These are phyloP conservation scores for Globisporangium paddicum DNA, from an alignment of 352 stramenopile genomes.

Conservation along the genomic window DNA sequence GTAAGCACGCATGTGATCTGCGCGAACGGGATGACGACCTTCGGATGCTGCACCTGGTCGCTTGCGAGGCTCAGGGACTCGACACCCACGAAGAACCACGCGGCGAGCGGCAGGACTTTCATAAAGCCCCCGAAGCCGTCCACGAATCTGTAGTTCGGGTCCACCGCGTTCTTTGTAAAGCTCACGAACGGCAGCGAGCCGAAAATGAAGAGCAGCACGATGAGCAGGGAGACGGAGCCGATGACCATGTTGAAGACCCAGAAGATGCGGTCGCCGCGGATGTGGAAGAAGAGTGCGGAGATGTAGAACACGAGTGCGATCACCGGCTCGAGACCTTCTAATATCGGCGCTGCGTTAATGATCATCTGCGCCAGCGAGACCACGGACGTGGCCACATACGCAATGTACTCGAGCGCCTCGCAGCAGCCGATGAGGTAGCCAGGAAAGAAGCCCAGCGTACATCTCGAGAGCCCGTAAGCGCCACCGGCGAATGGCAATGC, in stretches of 20 bases:
- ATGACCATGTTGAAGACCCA: slow-evolving; percentile 20
- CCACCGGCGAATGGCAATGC: slow-evolving; percentile 27
- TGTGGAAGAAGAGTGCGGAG: slow-evolving; percentile 15
- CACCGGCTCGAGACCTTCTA: not conserved
- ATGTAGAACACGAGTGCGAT: slow-evolving; percentile 16
- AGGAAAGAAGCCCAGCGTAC: slow-evolving; percentile 12
- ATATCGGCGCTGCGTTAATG: not conserved
- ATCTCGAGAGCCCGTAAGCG: slow-evolving; percentile 2
- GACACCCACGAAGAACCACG: slow-evolving; percentile 30
- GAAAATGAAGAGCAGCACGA: slow-evolving; percentile 16
- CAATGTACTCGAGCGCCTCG: slow-evolving; percentile 37
- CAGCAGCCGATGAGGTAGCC: slow-evolving; percentile 30
- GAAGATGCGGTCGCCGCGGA: slow-evolving; percentile 16
- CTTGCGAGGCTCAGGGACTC: slow-evolving; percentile 24
- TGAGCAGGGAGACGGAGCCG: not conserved
- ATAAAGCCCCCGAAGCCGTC: slow-evolving; percentile 12
- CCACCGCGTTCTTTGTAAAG: not conserved
- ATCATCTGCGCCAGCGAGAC: slow-evolving; percentile 19
- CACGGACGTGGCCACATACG: slow-evolving; percentile 30
- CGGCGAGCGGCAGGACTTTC: slow-evolving; percentile 14
- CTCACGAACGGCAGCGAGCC: slow-evolving; percentile 13
- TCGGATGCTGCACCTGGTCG: slow-evolving; percentile 32
- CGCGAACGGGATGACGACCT: slow-evolving; percentile 29
- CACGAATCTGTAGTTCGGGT: not conserved
- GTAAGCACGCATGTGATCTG: slow-evolving; percentile 40